Evolutionary conservation across 768 basidiomycete species (phyloP), one percentile per base, ranked within the genome.

Genomic region (Tubosaeta sp.): DNA sequence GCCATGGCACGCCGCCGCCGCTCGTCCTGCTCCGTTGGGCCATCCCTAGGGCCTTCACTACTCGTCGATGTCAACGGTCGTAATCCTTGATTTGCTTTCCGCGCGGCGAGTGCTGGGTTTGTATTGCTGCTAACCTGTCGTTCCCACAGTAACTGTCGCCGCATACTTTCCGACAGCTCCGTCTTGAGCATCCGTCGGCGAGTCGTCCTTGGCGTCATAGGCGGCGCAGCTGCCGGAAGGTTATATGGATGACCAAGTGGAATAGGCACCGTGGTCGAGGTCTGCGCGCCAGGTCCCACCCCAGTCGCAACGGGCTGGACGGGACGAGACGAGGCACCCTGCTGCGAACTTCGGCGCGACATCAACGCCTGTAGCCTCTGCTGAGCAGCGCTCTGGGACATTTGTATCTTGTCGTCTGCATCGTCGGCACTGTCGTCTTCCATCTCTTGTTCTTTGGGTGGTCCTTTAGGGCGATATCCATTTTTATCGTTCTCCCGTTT

Each of bases 131-230:
- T 81, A 55, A 86, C 78, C 55, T 86, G 83, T 13, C 86, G 76
- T 58, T 85, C 88, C 90, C 90, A 91, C 6, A 94, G 69, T 50
- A 94, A 64, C 59, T 93, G 88, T 41, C 86, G 74, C 19, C 93
- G 75, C 55, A 95, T 70, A 52, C 84, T 87, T 69, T 95, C 93
- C 29, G 87, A 86, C 63, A 95, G 73, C 68, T 95, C 93, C 4
- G 84, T 86, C 49, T 83, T 76, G 41, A 94, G 75, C 89, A 94
- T 94, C 57, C 80, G 77, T 44, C 89, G 76, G 3, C 93, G 79
- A 3, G 90, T 93, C 38, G 93, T 91, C 31, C 87, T 82, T 0
- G 93, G 93, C 1, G 90, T 90, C 57, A 86, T 85, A 3, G 89
- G 88, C 16, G 80, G 72, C 0, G 76, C 70, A 29, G 79, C 72